Base-by-base conservation (phyloP, 176 grass and related monocot species). In the Thinopyrum elongatum region DNA sequence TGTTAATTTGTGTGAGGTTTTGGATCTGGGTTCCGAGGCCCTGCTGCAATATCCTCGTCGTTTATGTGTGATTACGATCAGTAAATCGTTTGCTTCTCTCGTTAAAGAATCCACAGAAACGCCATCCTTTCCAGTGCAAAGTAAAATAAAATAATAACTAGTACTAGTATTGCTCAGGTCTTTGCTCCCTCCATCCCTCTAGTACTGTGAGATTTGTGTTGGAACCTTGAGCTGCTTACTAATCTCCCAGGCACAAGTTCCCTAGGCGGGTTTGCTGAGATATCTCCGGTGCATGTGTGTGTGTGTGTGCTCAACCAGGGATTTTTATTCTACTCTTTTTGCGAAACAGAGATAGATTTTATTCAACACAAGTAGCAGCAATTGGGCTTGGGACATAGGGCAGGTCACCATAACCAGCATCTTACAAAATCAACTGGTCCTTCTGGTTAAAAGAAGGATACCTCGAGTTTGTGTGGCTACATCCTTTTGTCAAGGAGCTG, bases 21-120 rank as follows among this genome's bases (percentile, higher is more conserved):
- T 70, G 76, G 89, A 91, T 84, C 89, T 88, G 62, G 76, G 19
- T 60, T 27, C 34, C 34, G 12, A 33, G 38, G 57, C n/a, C 46
- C 33, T 27, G 17, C 39, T 23, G 36, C 33, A 41, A 8, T 3
- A 35, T 68, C 39, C 57, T 74, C 15, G 19, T 10, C 21, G 10
- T 51, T 44, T 22, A 2, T 59, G 1, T 36, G 75, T 38, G 34
- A 51, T 29, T 74, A 55, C 14, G 11, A 72, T n/a, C 51, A 64
- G 51, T 25, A 70, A 36, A 53, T 68, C 67, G 28, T 80, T 80
- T 76, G 39, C 17, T 21, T 35, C 79, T 7, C 85, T 69, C 21
- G 29, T 29, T 23, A 29, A 76, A 8, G 23, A 10, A 29, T 51
- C 42, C 12, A 77, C 2, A 13, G 0, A 34, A 46, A 33, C 46